Evolutionary conservation across 495 filamentous ascomycete species (phyloP).

Genomic region (Jackrogersella multiformis): DNA sequence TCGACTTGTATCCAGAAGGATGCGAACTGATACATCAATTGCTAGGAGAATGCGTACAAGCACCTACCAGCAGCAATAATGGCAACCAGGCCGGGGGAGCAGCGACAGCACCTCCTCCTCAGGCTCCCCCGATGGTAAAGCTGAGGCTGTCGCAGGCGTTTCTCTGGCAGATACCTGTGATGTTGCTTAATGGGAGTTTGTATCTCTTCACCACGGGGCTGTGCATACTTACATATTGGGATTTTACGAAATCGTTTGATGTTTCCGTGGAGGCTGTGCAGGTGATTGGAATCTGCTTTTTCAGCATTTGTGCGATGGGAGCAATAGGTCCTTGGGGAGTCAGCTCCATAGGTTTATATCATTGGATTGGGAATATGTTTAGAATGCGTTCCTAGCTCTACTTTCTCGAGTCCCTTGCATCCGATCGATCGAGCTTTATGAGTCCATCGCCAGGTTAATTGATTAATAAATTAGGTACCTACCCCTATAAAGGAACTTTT

Average conservation of each 20-base stretch:
- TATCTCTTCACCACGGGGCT: background rate
- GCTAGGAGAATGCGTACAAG: background rate
- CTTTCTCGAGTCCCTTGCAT: too few relatives aligned
- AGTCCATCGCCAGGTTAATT: too few relatives aligned
- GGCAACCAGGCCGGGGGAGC: too few relatives aligned
- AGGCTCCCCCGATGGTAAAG: background rate
- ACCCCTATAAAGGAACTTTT: too few relatives aligned
- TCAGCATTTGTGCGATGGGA: background rate
- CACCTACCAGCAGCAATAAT: background rate
- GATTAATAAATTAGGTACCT: too few relatives aligned
- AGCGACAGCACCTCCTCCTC: too few relatives aligned
- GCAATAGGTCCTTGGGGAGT: background rate
- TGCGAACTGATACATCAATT: background rate
- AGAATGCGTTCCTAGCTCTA: too few relatives aligned
- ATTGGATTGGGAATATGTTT: slow-evolving; percentile 8
- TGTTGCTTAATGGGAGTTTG: background rate
- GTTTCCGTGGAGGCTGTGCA: slow-evolving; percentile 6
- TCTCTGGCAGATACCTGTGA: background rate
- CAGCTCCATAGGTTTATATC: background rate
- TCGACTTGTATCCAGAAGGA: background rate
- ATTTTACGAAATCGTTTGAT: slow-evolving; percentile 3
- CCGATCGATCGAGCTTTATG: too few relatives aligned
- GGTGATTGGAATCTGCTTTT: slow-evolving; percentile 1
- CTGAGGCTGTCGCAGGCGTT: background rate
- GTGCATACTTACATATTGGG: background rate